Percentiles rank a stretch among this genome's conserved stretches.
phyloP scores from a whole-genome alignment of 768 basidiomycete species.

The Termitomyces sp. region DNA sequence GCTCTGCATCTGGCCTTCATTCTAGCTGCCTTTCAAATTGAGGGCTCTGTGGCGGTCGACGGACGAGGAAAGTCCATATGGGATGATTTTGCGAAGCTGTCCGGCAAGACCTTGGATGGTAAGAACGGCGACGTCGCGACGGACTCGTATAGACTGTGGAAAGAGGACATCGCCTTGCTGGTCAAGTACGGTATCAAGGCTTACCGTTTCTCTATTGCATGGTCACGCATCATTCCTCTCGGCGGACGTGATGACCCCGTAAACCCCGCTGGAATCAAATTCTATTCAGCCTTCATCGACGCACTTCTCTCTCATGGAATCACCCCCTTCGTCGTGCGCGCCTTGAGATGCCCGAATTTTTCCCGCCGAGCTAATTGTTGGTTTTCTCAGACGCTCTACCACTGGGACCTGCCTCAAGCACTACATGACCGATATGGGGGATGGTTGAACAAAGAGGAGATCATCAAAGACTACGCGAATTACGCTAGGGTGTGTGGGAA shows the following conservation, averaged over 20 bases:
- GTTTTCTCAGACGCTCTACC: constrained; percentile 58
- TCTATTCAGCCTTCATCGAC: constrained; percentile 72
- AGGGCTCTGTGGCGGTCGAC: constrained; percentile 59
- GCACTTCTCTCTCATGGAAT: constrained; percentile 61
- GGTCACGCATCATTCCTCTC: constrained; percentile 74
- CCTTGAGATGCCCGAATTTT: not conserved
- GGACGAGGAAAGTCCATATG: constrained; percentile 71
- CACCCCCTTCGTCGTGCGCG: constrained; percentile 55
- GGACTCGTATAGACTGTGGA: constrained; percentile 69
- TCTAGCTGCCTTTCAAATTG: constrained; percentile 70
- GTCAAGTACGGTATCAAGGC: constrained; percentile 63
- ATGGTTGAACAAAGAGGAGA: constrained; percentile 72
- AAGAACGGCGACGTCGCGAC: constrained; percentile 68
- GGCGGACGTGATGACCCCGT: constrained; percentile 73
- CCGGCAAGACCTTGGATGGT: constrained; percentile 71
- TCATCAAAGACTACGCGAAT: constrained; percentile 60
- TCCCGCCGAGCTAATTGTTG: constrained; percentile 2
- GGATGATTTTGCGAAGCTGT: constrained; percentile 67
- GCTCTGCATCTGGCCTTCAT: not conserved
- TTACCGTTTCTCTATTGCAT: constrained; percentile 76
- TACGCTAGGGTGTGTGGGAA: constrained; percentile 50
- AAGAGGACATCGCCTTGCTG: constrained; percentile 63
- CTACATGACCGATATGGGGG: constrained; percentile 75
- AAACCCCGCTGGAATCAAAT: constrained; percentile 67
- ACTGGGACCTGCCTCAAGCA: constrained; percentile 78